phyloP scores from a whole-genome alignment of 257 asterid genomes.

The Gardenia jasminoides region DNA sequence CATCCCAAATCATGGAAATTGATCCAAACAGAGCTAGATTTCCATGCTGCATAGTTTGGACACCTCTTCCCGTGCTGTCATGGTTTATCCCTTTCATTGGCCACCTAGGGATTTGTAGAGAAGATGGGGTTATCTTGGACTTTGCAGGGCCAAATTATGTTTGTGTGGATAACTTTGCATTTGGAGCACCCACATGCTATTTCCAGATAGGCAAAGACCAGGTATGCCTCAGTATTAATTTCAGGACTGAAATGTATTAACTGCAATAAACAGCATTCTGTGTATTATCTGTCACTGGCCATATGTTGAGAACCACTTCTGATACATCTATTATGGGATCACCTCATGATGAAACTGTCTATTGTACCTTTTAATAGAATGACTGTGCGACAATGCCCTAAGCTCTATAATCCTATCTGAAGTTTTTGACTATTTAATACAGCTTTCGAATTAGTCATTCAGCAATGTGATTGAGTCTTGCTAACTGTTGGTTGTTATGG shows the following conservation, averaged over 20 bases:
- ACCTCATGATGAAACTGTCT: not conserved
- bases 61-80: conserved; percentile 86
- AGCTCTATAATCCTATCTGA: not conserved
- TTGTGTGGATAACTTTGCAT: conserved; percentile 79
- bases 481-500: not conserved
- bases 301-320: not conserved
- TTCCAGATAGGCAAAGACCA: conserved; percentile 64
- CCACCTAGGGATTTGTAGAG: conserved; percentile 86
- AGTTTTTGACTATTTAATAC: not conserved
- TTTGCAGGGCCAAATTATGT: conserved; percentile 94
- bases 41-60: conserved; percentile 91
- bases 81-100: conserved; percentile 89
- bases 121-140: conserved; percentile 89
- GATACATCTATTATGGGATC: too few species aligned
- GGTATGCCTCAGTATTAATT: conserved; percentile 38
- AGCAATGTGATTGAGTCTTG: conserved; percentile 1
- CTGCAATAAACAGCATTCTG: not conserved
- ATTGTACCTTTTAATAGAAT: not conserved
- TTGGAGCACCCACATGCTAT: conserved; percentile 83
- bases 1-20: conserved; percentile 32
- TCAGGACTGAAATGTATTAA: conserved; percentile 3
- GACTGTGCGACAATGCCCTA: not conserved
- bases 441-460: not conserved
- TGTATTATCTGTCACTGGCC: too few species aligned
- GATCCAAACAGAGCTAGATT: conserved; percentile 67